These are phyloP conservation scores for Davidsoniella australis DNA, from an alignment of 2,329 filamentous ascomycete genomes.

Conservation along the genomic window DNA sequence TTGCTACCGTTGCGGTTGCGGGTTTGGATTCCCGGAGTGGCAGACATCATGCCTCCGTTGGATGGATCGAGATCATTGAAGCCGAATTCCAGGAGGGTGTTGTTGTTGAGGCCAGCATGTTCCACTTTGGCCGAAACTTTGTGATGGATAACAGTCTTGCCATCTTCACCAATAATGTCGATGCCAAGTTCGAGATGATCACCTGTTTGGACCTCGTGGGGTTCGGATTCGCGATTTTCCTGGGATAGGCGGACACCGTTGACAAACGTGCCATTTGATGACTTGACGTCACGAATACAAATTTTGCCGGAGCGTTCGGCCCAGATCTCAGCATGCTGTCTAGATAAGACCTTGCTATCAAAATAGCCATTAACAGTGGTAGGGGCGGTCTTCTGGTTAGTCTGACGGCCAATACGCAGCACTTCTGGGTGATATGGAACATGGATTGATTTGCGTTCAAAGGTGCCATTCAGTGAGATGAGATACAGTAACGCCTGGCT, in stretches of 20 bases:
- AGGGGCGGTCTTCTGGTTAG: constrained; percentile 88
- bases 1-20: constrained; percentile 55
- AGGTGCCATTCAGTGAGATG: constrained; percentile 83
- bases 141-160: constrained; percentile 95
- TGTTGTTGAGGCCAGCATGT: constrained; percentile 71
- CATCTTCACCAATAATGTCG: constrained; percentile 95
- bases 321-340: constrained; percentile 93
- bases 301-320: constrained; percentile 73
- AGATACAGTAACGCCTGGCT: constrained; percentile 69
- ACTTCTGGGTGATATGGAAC: constrained; percentile 92
- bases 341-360: constrained; percentile 91
- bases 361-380: constrained; percentile 89
- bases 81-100: constrained; percentile 70
- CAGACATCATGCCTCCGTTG: constrained; percentile 55
- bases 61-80: constrained; percentile 82
- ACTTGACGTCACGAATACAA: constrained; percentile 94
- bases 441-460: constrained; percentile 89
- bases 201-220: constrained; percentile 77
- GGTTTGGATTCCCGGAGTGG: constrained; percentile 49
- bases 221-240: constrained; percentile 91
- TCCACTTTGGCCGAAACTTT: constrained; percentile 96
- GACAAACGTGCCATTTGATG: constrained; percentile 96
- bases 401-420: constrained; percentile 84
- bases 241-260: constrained; percentile 79
- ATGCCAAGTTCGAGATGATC: constrained; percentile 92